A percentile compares a stretch with the other conserved stretches of the same genome.
These are phyloP conservation scores for Anisodus acutangulus DNA, from an alignment of 257 asterid genomes.

Conservation along the genomic window DNA sequence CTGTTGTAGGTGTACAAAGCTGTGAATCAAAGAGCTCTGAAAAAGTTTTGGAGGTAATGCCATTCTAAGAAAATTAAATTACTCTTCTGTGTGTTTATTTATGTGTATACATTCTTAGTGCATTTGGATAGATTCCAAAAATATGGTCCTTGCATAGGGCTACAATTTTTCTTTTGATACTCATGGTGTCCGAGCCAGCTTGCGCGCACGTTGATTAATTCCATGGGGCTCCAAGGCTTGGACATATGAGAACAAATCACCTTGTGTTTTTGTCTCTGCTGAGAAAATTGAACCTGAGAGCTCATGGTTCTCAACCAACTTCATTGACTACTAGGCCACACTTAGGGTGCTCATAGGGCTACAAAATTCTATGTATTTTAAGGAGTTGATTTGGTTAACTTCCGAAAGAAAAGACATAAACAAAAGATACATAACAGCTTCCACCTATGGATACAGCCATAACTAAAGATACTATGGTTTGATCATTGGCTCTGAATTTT, in stretches of 20 bases:
- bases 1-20: slow-evolving; percentile 77
- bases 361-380: background rate
- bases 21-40: slow-evolving; percentile 60
- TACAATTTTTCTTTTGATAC: no score
- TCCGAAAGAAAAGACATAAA: background rate
- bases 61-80: background rate
- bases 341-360: no score
- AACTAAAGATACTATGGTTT: background rate
- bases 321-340: no score
- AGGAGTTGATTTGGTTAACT: background rate
- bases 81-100: background rate
- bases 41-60: slow-evolving; percentile 73
- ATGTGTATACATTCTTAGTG: background rate
- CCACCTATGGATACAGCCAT: background rate
- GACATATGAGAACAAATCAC: no score
- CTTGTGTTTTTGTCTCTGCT: no score
- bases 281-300: no score
- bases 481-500: background rate
- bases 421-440: background rate
- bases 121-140: background rate
- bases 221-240: no score
- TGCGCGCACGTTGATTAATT: no score
- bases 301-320: no score
- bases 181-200: no score
- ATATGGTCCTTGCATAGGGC: background rate